These are phyloP conservation scores for Fusarium nanum DNA, from an alignment of 2,329 filamentous ascomycete genomes.

Conservation along the genomic window DNA sequence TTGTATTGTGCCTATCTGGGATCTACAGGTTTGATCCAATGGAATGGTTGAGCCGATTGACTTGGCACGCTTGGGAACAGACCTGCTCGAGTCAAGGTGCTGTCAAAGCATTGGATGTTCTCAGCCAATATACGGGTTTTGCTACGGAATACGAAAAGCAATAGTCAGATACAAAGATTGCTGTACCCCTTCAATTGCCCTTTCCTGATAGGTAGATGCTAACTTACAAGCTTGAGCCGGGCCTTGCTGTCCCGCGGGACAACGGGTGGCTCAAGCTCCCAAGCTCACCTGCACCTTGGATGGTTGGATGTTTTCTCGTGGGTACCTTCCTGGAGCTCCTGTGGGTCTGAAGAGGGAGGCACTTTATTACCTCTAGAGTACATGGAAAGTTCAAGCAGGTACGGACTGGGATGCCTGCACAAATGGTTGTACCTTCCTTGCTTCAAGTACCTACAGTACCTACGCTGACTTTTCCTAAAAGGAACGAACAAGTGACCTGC, in stretches of 20 bases:
- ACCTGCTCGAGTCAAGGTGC: background rate
- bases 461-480: background rate
- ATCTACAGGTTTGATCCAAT: conserved; percentile 9
- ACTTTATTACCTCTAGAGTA: background rate
- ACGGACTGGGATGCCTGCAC: background rate
- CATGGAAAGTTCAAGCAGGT: background rate
- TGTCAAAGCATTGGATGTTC: background rate
- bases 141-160: background rate
- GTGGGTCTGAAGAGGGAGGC: conserved; percentile 1
- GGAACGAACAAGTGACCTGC: background rate
- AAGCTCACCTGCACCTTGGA: background rate
- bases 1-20: background rate
- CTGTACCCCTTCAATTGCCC: background rate
- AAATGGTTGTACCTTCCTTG: background rate
- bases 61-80: background rate
- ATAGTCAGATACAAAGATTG: background rate
- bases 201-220: background rate
- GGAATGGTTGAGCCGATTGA: background rate
- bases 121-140: background rate
- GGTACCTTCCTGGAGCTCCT: background rate
- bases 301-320: background rate
- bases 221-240: background rate
- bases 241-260: background rate
- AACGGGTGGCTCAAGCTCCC: background rate
- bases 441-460: background rate